These are phyloP conservation scores for Wickerhamiella vanderwaltii DNA, from an alignment of 805 yeast genomes.

Conservation along the genomic window DNA sequence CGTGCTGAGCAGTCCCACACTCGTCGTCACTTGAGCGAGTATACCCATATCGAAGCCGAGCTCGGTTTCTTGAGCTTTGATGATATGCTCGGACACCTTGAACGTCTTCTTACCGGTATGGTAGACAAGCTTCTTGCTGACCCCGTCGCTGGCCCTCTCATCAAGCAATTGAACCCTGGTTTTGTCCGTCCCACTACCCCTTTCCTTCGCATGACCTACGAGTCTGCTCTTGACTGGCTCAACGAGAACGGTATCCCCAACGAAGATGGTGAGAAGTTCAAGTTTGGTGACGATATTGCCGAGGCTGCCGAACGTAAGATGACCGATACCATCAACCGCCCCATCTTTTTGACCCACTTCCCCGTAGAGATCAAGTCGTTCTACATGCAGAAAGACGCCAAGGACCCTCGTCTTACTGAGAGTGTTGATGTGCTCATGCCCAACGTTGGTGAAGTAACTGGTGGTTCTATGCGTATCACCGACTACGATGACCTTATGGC, in stretches of 20 bases:
- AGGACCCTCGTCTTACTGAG: constrained; percentile 91
- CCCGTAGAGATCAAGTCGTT: constrained; percentile 95
- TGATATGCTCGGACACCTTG: constrained; percentile 75
- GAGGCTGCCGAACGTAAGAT: constrained; percentile 99
- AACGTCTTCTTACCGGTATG: constrained; percentile 55
- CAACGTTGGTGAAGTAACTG: constrained; percentile 95
- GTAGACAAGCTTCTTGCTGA: constrained; percentile 73
- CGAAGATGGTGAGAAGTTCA: constrained; percentile 87
- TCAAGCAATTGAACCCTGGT: constrained; percentile 84
- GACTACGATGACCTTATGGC: constrained; percentile 70
- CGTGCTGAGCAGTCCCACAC: constrained; percentile 99
- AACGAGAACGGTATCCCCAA: constrained; percentile 88
- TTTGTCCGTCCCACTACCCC: constrained; percentile 76
- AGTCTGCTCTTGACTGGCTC: constrained; percentile 88
- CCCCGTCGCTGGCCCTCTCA: constrained; percentile 82
- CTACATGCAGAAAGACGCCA: constrained; percentile 88
- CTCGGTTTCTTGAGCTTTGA: constrained; percentile 79
- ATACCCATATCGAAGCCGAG: constrained; percentile 95
- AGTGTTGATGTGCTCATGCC: constrained; percentile 98
- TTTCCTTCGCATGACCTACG: constrained; percentile 82
- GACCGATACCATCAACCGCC: constrained; percentile 90
- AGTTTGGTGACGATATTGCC: constrained; percentile 97
- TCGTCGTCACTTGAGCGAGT: constrained; percentile 93
- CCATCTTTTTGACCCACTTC: constrained; percentile 85
- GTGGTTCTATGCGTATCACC: constrained; percentile 97